A percentile compares a stretch with the other conserved stretches of the same genome.
These are phyloP conservation scores for Cladorrhinum sp. DNA, from an alignment of 2,329 filamentous ascomycete species.

Conservation along the genomic window DNA sequence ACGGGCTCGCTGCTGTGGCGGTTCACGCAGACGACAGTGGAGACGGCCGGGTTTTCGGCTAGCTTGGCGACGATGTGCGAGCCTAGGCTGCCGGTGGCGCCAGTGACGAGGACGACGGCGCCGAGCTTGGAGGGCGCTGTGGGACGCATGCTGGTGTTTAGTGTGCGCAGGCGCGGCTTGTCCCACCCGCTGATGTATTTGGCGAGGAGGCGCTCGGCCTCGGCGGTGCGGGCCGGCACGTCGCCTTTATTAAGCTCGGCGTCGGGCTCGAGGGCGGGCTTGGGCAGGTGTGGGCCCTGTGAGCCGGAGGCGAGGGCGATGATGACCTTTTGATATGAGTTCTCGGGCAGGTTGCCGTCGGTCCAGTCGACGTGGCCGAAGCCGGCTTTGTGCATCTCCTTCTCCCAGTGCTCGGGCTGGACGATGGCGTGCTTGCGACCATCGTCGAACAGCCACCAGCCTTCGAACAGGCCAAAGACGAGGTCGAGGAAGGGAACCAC, in stretches of 20 bases:
- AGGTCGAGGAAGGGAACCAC: slow-evolving; percentile 33
- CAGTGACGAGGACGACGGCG: neutral
- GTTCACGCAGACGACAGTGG: neutral
- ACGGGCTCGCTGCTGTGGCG: neutral
- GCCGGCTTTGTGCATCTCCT: neutral
- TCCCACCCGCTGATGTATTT: too few relatives aligned
- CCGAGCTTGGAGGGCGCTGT: neutral
- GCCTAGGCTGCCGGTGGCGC: neutral
- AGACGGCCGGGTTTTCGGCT: neutral
- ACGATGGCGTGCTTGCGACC: neutral
- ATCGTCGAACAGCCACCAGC: slow-evolving; percentile 33
- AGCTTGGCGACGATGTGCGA: neutral
- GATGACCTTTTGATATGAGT: slow-evolving; percentile 29
- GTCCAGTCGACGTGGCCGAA: neutral
- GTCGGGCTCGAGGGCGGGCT: too few relatives aligned
- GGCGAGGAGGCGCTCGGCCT: too few relatives aligned
- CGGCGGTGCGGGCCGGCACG: too few relatives aligned
- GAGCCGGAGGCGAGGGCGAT: slow-evolving; percentile 18
- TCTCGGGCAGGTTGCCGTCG: slow-evolving; percentile 22
- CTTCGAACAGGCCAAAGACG: slow-evolving; percentile 36
- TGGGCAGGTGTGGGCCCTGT: too few relatives aligned
- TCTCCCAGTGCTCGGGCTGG: neutral
- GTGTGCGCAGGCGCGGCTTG: too few relatives aligned
- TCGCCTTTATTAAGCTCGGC: too few relatives aligned
- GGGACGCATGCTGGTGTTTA: too few relatives aligned